phyloP scores from a whole-genome alignment of 1,284 basidiomycete genomes.

The Somion occarium region DNA sequence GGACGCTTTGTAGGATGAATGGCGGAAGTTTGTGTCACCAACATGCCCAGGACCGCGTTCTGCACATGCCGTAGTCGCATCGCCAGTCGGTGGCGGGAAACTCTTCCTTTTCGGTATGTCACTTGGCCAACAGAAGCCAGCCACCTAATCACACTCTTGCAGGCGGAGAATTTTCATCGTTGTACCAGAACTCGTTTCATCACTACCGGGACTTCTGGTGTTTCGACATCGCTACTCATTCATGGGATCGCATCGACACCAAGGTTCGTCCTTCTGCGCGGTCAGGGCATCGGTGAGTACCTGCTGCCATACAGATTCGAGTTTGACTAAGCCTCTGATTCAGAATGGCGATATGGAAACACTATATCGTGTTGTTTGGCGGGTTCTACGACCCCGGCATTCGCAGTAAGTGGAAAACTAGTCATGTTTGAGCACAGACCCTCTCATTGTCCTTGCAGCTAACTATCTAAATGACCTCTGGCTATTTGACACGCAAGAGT shows the following conservation, averaged over 20 bases:
- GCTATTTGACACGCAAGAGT: conserved; percentile 86
- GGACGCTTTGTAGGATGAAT: conserved; percentile 60
- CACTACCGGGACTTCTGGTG: conserved; percentile 89
- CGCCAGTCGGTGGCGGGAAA: conserved; percentile 75
- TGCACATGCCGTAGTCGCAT: conserved; percentile 76
- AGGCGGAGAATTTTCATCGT: conserved; percentile 84
- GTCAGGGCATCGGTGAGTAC: conserved; percentile 72
- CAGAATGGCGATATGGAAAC: conserved; percentile 91
- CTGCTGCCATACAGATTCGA: not conserved
- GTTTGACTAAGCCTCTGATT: not conserved
- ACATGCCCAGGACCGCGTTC: conserved; percentile 83
- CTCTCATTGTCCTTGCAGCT: conserved; percentile 37
- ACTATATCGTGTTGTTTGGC: conserved; percentile 82
- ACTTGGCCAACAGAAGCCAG: not conserved
- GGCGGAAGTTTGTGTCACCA: conserved; percentile 79
- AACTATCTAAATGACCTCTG: conserved; percentile 86
- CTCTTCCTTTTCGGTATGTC: conserved; percentile 76
- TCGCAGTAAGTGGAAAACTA: conserved; percentile 43
- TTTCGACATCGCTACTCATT: conserved; percentile 70
- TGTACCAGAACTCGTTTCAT: conserved; percentile 86
- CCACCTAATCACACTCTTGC: not conserved
- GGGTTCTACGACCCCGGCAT: conserved; percentile 84
- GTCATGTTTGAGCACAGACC: not conserved
- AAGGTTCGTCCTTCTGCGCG: conserved; percentile 79
- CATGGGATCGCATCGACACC: conserved; percentile 88